Base-by-base conservation (phyloP, 1,284 basidiomycete species). In the Moniliophthora roreri region DNA sequence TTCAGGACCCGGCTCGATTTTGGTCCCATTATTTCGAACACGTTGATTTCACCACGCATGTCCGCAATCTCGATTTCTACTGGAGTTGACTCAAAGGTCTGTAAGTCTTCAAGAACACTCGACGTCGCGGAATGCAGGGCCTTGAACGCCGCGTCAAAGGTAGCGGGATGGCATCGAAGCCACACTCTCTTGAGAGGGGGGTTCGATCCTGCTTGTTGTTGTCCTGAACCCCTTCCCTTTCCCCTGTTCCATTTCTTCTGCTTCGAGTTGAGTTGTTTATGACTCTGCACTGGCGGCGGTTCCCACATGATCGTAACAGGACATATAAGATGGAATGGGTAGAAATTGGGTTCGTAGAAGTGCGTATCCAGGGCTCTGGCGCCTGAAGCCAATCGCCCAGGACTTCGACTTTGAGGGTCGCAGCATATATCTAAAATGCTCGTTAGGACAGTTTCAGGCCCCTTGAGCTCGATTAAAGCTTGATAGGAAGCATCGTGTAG, bases 401-500 rank as follows among this genome's bases (percentile, higher is more conserved):
- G 79, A 46, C 79, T 74, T 1, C 75, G 72, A 35, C 74, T 78
- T 64, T 85, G 81, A 6, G 79, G 80, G 60, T 91, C 87, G 57
- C 82, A 89, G 53, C 81, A 84, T 54, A 65, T 58, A 39, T 80
- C 76, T 3, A 97, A 67, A 6, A 84, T 62, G 4, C 61, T 55
- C 38, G 78, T 72, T 1, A 97, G 64, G 0, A 81, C 67, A 0
- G 65, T 63, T 59, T 87, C 76, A 1, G 78, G 73, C 1, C 91
- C 91, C 51, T 76, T 77, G 3, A 97, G 64, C 64, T 95, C 87
- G 15, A 95, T 77, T 4, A 87, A 76, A 0, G 84, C 82, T 59
- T 80, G 81, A 68, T 96, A 97, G 5, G 93, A 95, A 0, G 88
- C 86, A 63, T 98, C 95, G 54, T 94, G 91, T 0, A 95, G 68